Evolutionary conservation across 2,329 filamentous ascomycete species (phyloP), one percentile per base, ranked within the genome.

Genomic region (Diplodia scrobiculata): DNA sequence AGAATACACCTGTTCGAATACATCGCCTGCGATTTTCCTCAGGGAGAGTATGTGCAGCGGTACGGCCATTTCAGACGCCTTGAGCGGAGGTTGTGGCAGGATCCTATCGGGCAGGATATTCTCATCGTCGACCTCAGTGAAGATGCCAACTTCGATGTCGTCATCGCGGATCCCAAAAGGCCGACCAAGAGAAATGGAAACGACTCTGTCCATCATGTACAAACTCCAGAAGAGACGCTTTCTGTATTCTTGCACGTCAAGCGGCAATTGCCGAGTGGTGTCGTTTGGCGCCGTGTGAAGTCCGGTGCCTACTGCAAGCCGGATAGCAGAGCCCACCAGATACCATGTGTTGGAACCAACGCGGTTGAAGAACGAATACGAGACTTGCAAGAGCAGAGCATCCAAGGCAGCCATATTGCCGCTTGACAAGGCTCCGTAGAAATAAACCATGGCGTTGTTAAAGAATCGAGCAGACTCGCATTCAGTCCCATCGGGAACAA

Each of bases 171-270:
- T 73, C 2, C 79, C 80, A 68, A 81, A 82, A 0, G 80, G 80
- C 0, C 80, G 73, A 0, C 80, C 80, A 1, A 82, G 69, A 2
- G 80, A 76, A 32, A 79, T 76, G 5, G 80, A 82, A 5, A 81
- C 80, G 1, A 82, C 75, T 1, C 79, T 77, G 70, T 83, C 80
- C 80, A 82, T 82, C 80, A 82, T 82, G 55, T 82, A 83, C 4
- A 83, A 72, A 1, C 78, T 81, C 50, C 79, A 82, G 69, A 82
- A 82, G 1, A 82, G 68, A 2, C 80, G 74, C 55, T 81, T 82
- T 6, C 78, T 74, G 45, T 75, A 72, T 60, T 81, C 72, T 3
- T 70, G 71, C 4, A 74, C 71, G 60, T 79, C 75, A n/a, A 52
- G 34, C 2, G 60, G 60, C 34, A 64, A 10, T 14, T 29, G 48